Percentiles rank a stretch among this genome's conserved stretches.
Evolutionary conservation across 176 grass and related monocot genomes (phyloP).

Genomic region (Hordeum vulgare): DNA sequence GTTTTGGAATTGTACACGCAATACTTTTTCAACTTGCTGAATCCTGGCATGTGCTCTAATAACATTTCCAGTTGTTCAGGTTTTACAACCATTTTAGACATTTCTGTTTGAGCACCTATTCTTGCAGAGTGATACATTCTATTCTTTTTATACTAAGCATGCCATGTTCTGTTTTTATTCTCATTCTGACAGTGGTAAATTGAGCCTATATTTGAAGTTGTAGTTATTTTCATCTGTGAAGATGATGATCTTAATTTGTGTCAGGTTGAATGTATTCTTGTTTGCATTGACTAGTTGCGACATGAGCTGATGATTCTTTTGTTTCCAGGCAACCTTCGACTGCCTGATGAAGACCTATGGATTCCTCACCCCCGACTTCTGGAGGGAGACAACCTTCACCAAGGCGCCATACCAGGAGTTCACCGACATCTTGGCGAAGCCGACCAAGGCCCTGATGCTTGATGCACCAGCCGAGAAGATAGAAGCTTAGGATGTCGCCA

Average conservation of each 20-base stretch:
- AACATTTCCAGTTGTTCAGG: no score
- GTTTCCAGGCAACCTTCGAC: conserved; percentile 71
- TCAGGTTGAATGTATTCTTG: background rate
- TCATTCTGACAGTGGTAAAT: background rate
- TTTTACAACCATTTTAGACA: background rate
- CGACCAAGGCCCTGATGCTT: conserved; percentile 41
- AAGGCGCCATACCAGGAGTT: conserved; percentile 62
- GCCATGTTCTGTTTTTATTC: background rate
- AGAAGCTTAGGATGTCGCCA: conserved; percentile 38
- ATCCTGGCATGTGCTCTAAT: background rate
- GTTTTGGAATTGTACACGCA: background rate
- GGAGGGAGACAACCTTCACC: conserved; percentile 56
- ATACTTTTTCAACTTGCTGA: background rate
- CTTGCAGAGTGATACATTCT: no score
- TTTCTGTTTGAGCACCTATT: background rate
- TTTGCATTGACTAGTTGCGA: background rate
- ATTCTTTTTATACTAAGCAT: background rate
- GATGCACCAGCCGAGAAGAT: conserved; percentile 46
- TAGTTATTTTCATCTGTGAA: background rate
- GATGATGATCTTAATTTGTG: background rate
- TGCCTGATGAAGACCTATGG: conserved; percentile 86
- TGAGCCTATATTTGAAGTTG: background rate
- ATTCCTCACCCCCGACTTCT: conserved; percentile 85
- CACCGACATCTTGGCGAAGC: conserved; percentile 67
- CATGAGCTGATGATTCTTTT: background rate